phyloP scores from a whole-genome alignment of 495 filamentous ascomycete species.

The Trichoderma reesei region DNA sequence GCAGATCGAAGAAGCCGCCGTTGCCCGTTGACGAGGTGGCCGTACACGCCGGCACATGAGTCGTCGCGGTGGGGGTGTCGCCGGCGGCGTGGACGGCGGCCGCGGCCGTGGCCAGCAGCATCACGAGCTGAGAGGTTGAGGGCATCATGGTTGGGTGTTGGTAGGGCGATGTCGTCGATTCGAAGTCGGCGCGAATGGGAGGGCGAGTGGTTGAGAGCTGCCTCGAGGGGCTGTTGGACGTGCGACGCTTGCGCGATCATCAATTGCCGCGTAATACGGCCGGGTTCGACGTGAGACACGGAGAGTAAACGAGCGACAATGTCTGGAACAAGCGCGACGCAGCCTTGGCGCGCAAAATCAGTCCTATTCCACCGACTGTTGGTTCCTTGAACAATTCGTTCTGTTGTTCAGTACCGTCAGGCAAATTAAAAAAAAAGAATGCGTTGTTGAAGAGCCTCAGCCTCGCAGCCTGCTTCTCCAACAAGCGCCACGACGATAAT shows the following conservation, averaged over 20 bases:
- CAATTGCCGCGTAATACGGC: background rate
- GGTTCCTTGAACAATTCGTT: background rate
- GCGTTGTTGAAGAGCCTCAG: background rate
- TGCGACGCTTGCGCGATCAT: constrained; percentile 1
- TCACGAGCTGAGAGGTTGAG: background rate
- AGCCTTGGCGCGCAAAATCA: background rate
- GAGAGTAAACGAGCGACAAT: background rate
- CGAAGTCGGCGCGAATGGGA: background rate
- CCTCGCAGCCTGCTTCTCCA: background rate
- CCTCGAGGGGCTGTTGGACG: background rate
- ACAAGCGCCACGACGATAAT: background rate
- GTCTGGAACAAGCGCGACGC: background rate
- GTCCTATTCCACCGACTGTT: background rate
- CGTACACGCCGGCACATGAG: constrained; percentile 57
- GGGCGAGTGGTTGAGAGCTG: background rate
- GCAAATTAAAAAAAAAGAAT: background rate
- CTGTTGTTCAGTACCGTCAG: too few species aligned
- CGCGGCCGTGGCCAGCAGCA: constrained; percentile 8
- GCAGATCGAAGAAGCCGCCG: constrained; percentile 85
- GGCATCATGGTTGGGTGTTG: background rate
- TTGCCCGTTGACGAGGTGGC: constrained; percentile 50
- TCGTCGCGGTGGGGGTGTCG: constrained; percentile 17
- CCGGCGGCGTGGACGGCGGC: constrained; percentile 1
- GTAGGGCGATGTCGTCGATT: background rate
- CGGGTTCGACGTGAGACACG: background rate